phyloP scores from a whole-genome alignment of 352 stramenopile species.

The Pythium rishiriense region DNA sequence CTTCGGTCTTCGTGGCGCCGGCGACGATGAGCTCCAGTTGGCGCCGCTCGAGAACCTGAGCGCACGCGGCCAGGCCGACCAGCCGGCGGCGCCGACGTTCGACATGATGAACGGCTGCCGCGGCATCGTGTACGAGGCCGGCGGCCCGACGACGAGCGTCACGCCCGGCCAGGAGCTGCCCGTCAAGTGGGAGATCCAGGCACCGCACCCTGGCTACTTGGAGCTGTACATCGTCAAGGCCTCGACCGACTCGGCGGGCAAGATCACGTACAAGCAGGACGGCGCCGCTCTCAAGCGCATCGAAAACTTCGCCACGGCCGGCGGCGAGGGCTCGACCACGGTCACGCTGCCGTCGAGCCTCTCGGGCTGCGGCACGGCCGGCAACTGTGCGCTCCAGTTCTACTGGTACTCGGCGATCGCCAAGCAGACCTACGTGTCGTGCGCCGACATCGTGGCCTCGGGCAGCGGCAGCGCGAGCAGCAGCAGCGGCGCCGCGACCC shows the following conservation, averaged over 20 bases:
- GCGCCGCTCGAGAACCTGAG: conserved; percentile 54
- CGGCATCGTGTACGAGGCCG: conserved; percentile 48
- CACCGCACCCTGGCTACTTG: conserved; percentile 54
- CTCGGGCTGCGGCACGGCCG: conserved; percentile 40
- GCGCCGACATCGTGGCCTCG: conserved; percentile 45
- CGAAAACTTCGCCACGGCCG: conserved; percentile 41
- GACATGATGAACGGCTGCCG: conserved; percentile 66
- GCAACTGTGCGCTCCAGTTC: conserved; percentile 57
- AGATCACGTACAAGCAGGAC: conserved; percentile 47
- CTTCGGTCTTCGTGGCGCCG: conserved; percentile 40
- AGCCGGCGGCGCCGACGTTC: conserved; percentile 45
- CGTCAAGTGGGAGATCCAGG: conserved; percentile 55
- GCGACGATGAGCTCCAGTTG: conserved; percentile 49
- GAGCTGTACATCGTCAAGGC: conserved; percentile 60
- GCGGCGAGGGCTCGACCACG: conserved; percentile 31
- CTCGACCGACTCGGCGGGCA: conserved; percentile 34
- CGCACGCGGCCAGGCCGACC: conserved; percentile 43
- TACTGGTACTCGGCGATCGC: conserved; percentile 63
- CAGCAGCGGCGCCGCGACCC: neutral
- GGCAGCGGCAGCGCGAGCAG: conserved; percentile 23
- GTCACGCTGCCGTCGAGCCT: conserved; percentile 46
- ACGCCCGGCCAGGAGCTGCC: conserved; percentile 37
- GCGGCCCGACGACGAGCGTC: conserved; percentile 45
- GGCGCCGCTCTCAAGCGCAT: conserved; percentile 36
- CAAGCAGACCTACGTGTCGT: conserved; percentile 60